These are phyloP conservation scores for Leccinum imitatum DNA, from an alignment of 768 basidiomycete genomes.

Conservation along the genomic window DNA sequence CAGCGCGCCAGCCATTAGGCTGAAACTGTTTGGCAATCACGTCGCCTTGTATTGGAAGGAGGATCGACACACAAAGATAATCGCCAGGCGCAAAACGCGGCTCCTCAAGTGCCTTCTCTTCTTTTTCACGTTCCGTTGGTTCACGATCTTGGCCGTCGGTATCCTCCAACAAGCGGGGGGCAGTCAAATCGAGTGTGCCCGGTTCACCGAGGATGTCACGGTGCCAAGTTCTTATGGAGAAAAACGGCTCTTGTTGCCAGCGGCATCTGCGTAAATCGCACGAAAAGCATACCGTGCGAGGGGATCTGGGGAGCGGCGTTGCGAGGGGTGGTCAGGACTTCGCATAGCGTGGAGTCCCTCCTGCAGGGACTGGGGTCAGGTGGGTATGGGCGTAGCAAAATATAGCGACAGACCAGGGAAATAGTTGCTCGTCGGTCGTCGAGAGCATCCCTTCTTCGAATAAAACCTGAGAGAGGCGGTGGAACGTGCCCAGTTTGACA, in stretches of 20 bases:
- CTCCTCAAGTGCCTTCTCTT: conserved; percentile 75
- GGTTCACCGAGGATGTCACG: conserved; percentile 82
- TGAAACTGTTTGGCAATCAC: conserved; percentile 35
- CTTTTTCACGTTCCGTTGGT: conserved; percentile 47
- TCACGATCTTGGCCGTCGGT: conserved; percentile 32
- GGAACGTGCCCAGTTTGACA: conserved; percentile 78
- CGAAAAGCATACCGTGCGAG: conserved; percentile 81
- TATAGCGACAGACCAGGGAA: conserved; percentile 58
- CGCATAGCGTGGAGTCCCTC: conserved; percentile 81
- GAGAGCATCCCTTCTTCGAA: conserved; percentile 80
- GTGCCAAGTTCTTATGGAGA: conserved; percentile 77
- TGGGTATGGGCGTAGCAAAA: background rate
- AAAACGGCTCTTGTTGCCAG: conserved; percentile 62
- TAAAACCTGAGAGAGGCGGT: conserved; percentile 51
- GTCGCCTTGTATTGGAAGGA: conserved; percentile 66
- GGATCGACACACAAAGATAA: conserved; percentile 68
- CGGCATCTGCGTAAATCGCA: conserved; percentile 73
- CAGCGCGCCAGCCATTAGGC: conserved; percentile 38
- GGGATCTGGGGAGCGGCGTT: conserved; percentile 67
- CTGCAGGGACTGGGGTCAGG: conserved; percentile 35
- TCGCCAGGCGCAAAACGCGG: conserved; percentile 80
- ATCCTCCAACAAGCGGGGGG: conserved; percentile 62
- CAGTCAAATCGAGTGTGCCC: conserved; percentile 55
- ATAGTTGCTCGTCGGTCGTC: conserved; percentile 79
- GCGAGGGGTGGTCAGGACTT: conserved; percentile 76